Conservation (phyloP, 352 stramenopile genomes). For the Thalassiosira ordinaria region DNA sequence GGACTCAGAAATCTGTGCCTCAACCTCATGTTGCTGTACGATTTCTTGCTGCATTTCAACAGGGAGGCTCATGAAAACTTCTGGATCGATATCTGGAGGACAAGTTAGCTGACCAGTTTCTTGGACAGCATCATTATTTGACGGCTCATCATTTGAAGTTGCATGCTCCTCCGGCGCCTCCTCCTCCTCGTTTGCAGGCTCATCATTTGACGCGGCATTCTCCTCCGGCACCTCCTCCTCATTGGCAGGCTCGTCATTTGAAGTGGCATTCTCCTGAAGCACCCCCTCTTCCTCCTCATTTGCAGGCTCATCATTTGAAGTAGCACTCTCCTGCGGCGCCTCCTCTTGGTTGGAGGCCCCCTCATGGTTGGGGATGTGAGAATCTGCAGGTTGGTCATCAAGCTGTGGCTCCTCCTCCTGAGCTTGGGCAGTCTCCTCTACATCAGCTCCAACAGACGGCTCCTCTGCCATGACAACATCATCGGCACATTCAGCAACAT, state of each 20-base stretch:
- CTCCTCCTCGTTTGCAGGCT: not conserved
- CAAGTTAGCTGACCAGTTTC: slow-evolving; percentile 76
- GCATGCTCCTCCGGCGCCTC: slow-evolving; percentile 43
- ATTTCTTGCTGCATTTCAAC: slow-evolving; percentile 97
- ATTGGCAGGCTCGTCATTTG: slow-evolving; percentile 1
- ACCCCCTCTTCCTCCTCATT: slow-evolving; percentile 8
- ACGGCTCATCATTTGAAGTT: slow-evolving; percentile 25
- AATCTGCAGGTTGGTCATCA: too few relatives aligned
- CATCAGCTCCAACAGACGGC: not conserved
- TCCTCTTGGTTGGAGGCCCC: slow-evolving; percentile 9
- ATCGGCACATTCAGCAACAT: not conserved
- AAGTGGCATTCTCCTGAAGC: slow-evolving; percentile 56
- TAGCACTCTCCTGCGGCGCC: slow-evolving; percentile 50
- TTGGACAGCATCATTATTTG: slow-evolving; percentile 14
- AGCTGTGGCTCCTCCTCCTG: not conserved
- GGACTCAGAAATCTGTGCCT: slow-evolving; percentile 73
- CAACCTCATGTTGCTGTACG: slow-evolving; percentile 86
- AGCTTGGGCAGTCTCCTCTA: not conserved
- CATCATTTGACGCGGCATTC: slow-evolving; percentile 40
- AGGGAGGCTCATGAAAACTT: slow-evolving; percentile 96
- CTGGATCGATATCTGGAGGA: slow-evolving; percentile 94
- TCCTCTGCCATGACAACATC: slow-evolving; percentile 5
- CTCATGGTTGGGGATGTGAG: not conserved
- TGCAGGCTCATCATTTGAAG: slow-evolving; percentile 18
- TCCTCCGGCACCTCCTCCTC: slow-evolving; percentile 31